Base-by-base conservation (phyloP, 2,329 filamentous ascomycete genomes). In the Aspergillus costaricaensis region DNA sequence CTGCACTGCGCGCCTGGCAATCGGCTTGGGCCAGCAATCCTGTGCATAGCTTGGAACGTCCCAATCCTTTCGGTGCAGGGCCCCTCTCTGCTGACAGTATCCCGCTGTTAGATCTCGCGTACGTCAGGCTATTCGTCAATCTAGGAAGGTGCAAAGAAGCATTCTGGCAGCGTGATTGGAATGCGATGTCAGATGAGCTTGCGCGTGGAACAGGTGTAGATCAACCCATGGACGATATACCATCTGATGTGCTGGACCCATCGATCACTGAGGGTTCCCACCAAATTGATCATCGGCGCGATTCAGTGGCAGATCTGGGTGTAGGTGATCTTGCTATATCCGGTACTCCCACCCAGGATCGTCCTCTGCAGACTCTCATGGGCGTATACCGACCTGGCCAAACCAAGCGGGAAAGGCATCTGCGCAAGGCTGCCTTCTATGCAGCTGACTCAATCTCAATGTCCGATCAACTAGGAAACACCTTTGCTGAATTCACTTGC, bases 351-450 rank as follows among this genome's bases (percentile, higher is more conserved):
- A 75, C 72, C 5, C 71, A 76, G 49, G 76, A 77, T 12, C 68
- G 72, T 19, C 64, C 69, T 2, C 70, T 70, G 65, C 66, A 72
- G 49, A 64, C 63, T 12, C 62, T 74, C 9, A 66, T 73, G 25
- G 65, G 64, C 21, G 68, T 75, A 27, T 75, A 75, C 57, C 75
- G 74, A 36, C 70, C 67, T 36, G 74, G 68, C 30, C 69, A 78
- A 10, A 88, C 90, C 0, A 88, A 90, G 60, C 88, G 92, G 2
- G 94, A 99, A 77, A 90, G 88, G 65, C 91, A 96, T 70, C 82
- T 98, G 19, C 89, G 94, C 47, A 96, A 94, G 74, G 95, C 95
- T n/a, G 95, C 94, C 0, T 96, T 92, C 72, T 96, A 96, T 71
- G 95, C 95, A 1, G 92, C 92, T 1, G 92, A 97, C 74, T 96